Base-by-base conservation (phyloP, 2,329 filamentous ascomycete genomes). In the Domatiomyces globalis region DNA sequence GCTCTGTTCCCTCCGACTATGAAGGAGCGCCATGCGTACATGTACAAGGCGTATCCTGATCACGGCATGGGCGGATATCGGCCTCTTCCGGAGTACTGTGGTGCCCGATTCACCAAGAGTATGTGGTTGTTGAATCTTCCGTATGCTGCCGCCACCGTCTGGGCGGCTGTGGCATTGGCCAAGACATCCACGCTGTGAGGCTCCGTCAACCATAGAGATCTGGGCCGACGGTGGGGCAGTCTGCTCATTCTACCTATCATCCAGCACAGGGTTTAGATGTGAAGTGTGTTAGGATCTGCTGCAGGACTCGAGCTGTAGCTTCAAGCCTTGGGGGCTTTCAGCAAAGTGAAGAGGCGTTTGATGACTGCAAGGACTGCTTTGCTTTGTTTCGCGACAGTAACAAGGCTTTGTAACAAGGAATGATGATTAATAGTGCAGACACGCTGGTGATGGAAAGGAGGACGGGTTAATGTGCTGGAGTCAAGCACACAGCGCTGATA, bases 1-100 rank as follows among this genome's bases (percentile, higher is more conserved):
- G 46, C 47, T 46, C 52, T 57, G 25, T 55, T 52, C 29, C 56
- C 56, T 49, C 56, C 56, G 39, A 54, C 46, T 5, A 56, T 44
- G 48, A 43, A 27, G 22, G 36, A 43, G 8, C 36, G 48, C 12
- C 20, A 22, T 19, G n/a, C 47, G 18, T 49, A 43, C 18, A 19
- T 49, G 27, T 22, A 19, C 27, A 29, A 49, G 33, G 47, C 43
- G 43, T 22, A 20, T 45, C 43, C 33, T 5, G 12, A 39, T 7
- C 33, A 39, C 33, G 15, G 33, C 12, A 39, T 39, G 4, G 33
- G 33, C 12, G 33, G 33, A 4, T 39, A 39, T 39, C 33, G 33
- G 10, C 33, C 33, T 15, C 33, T 39, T 12, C 33, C 33, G 10
- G 33, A 39, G 12, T 39, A 39, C 15, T 39, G 33, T 15, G 12